A percentile compares a stretch with the other conserved stretches of the same genome.
Evolutionary conservation across 83 land plant species (phyloP).

Genomic region (Picea abies): DNA sequence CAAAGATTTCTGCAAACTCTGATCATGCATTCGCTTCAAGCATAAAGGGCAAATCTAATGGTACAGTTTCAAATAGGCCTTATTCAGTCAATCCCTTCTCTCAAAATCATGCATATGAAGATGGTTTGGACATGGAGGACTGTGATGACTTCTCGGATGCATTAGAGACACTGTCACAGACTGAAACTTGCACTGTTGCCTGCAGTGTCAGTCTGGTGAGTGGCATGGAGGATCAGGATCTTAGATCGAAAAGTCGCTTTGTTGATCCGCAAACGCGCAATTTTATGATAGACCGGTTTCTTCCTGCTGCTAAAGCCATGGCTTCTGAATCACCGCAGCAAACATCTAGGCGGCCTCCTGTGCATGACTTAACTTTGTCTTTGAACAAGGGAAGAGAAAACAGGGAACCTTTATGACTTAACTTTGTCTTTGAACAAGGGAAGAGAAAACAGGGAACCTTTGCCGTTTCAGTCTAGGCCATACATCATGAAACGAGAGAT

Average conservation of each 20-base stretch:
- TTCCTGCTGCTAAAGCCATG: conserved; percentile 57
- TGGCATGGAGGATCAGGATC: conserved; percentile 30
- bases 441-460: conserved; percentile 15
- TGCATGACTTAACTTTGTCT: neutral
- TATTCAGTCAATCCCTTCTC: neutral
- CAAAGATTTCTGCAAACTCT: neutral
- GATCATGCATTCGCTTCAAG: neutral
- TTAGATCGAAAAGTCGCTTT: conserved; percentile 19
- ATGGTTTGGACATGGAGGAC: neutral
- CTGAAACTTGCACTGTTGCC: conserved; percentile 36
- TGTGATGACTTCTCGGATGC: conserved; percentile 63
- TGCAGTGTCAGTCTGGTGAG: conserved; percentile 51
- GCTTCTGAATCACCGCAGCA: too few species aligned
- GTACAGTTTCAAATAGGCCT: neutral
- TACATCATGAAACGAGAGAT: conserved; percentile 8
- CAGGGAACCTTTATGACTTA: conserved; percentile 1
- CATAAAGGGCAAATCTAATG: neutral
- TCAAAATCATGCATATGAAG: neutral
- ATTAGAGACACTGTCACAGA: conserved; percentile 41
- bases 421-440: conserved; percentile 13
- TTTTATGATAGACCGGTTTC: conserved; percentile 72
- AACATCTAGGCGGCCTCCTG: too few species aligned
- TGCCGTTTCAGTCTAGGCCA: conserved; percentile 9
- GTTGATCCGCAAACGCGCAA: conserved; percentile 42
- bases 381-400: conserved; percentile 18